These are phyloP conservation scores for Salix purpurea DNA, from an alignment of 345 rosid genomes.

Conservation along the genomic window DNA sequence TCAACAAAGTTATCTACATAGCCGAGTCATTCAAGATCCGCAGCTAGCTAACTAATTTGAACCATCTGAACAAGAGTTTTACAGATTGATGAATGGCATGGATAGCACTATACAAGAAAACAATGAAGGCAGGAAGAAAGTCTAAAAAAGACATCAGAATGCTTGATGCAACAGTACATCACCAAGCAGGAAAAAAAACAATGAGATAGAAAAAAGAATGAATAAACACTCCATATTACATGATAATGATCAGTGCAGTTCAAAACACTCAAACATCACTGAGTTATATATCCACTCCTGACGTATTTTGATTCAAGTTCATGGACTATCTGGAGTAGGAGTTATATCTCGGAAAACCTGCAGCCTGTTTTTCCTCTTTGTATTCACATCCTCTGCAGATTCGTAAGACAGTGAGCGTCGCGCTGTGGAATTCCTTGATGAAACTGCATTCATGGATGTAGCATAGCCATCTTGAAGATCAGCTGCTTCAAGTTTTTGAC, in stretches of 20 bases:
- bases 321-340: constrained; percentile 36
- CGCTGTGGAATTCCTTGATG: constrained; percentile 15
- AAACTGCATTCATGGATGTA: constrained; percentile 7
- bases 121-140: neutral
- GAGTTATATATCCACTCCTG: too few relatives aligned
- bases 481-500: constrained; percentile 26
- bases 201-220: too few relatives aligned
- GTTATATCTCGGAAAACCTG: constrained; percentile 60
- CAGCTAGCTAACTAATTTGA: too few relatives aligned
- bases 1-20: too few relatives aligned
- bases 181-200: too few relatives aligned
- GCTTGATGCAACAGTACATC: too few relatives aligned
- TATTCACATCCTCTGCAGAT: constrained; percentile 2
- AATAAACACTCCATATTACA: too few relatives aligned
- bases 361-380: constrained; percentile 32
- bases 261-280: neutral
- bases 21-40: too few relatives aligned
- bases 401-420: constrained; percentile 34
- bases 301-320: neutral
- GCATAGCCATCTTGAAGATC: constrained; percentile 15
- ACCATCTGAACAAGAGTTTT: too few relatives aligned
- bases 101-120: neutral
- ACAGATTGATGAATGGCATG: neutral
- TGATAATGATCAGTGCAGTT: neutral
- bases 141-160: neutral